phyloP scores from a whole-genome alignment of 2,329 filamentous ascomycete genomes.

The Hypomyces rosellus region DNA sequence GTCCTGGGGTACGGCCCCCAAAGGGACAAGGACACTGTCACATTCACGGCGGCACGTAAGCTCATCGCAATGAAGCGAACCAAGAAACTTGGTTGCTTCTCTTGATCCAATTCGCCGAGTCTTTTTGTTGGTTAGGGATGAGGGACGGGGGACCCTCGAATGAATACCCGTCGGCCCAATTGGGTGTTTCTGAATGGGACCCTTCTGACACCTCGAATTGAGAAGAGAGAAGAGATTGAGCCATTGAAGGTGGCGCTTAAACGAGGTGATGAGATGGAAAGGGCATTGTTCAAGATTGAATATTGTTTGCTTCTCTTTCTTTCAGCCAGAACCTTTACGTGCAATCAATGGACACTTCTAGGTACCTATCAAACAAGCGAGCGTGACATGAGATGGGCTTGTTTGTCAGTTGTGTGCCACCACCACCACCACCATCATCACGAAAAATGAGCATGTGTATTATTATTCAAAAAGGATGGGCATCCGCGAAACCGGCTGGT shows the following conservation, averaged over 20 bases:
- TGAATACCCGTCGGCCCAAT: conserved; percentile 11
- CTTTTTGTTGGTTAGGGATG: not conserved
- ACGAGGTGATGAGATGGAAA: not conserved
- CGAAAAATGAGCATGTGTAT: no score
- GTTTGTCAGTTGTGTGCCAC: not conserved
- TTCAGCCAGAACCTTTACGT: no score
- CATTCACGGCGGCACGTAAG: conserved; percentile 12
- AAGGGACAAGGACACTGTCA: conserved; percentile 8
- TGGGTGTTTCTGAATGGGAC: not conserved
- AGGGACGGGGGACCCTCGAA: not conserved
- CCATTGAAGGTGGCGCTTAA: conserved; percentile 2
- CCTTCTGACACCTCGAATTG: conserved; percentile 2
- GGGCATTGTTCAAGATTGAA: conserved; percentile 1
- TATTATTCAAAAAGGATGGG: not conserved
- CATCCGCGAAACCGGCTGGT: not conserved
- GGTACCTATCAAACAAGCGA: conserved; percentile 5
- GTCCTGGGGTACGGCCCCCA: conserved; percentile 3
- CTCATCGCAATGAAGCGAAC: not conserved
- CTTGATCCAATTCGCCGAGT: conserved; percentile 9
- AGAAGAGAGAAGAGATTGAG: not conserved
- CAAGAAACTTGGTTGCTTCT: not conserved
- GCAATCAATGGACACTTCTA: conserved; percentile 1
- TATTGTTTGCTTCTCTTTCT: conserved; percentile 2
- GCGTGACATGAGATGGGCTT: conserved; percentile 3
- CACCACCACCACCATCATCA: conserved; percentile 1